Evolutionary conservation across 495 filamentous ascomycete genomes (phyloP), one percentile per base, ranked within the genome.

Genomic region (Talaromyces trachyspermus): DNA sequence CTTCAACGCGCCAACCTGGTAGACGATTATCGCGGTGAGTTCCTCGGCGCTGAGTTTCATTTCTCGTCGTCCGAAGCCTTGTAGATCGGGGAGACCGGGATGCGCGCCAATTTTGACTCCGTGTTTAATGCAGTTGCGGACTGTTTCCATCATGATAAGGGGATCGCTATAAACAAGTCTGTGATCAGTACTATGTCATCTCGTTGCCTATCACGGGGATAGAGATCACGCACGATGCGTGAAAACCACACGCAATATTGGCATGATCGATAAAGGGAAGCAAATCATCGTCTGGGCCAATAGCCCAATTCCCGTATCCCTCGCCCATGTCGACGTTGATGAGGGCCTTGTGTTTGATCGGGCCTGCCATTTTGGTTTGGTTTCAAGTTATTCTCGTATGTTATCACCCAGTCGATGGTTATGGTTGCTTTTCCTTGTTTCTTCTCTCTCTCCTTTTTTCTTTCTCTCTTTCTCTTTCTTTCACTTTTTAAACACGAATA

Each of bases 161-260:
- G 80, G 79, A 49, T 82, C 77, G 17, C 78, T 64, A 17, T 5
- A 38, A 19, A 10, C 7, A 17, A n/a, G n/a, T n/a, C n/a, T n/a
- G n/a, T n/a, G n/a, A n/a, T n/a, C 33, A 18, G 40, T 43, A 15
- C 7, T 14, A 35, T 18, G 5, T 43, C 17, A 43, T 12, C 22
- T 29, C 43, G 5, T 12, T 32, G 29, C 19, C 8, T 7, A 39
- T 19, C 12, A 26, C 18, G 38, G 24, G 12, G 20, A 23, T 1
- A 17, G 26, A 37, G n/a, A 1, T 14, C 5, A 50, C 39, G 30
- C 49, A 54, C 58, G 48, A 65, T 37, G 69, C 73, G 49, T 80
- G 79, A 54, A 81, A 80, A 4, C 77, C 79, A 53, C 79, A 83
- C 3, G 79, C 79, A 8, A 82, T 54, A 50, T 84, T 83, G n/a